Evolutionary conservation across 2,329 filamentous ascomycete genomes (phyloP).

Genomic region (Lanzia echinophila): DNA sequence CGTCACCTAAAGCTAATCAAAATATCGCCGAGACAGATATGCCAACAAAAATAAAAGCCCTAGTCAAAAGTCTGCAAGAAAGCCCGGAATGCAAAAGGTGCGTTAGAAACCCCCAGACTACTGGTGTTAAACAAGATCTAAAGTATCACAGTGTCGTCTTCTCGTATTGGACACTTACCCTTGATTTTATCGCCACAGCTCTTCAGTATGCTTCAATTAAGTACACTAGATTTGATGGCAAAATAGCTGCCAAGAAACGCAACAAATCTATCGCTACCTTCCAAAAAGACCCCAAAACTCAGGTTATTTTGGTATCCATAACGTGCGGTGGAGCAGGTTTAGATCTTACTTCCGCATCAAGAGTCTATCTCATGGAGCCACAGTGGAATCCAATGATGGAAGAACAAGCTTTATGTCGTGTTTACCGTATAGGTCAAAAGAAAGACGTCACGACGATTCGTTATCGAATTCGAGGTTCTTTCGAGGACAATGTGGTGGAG

Average conservation of each 20-base stretch:
- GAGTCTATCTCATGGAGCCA: conserved; percentile 25
- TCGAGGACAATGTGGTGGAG: too few species aligned
- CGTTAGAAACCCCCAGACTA: neutral
- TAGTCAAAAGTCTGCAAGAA: conserved; percentile 11
- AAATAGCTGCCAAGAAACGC: conserved; percentile 37
- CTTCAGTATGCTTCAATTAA: conserved; percentile 32
- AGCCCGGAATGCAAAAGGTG: conserved; percentile 1
- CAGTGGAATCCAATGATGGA: conserved; percentile 30
- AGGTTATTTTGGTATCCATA: conserved; percentile 43
- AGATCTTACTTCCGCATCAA: conserved; percentile 19
- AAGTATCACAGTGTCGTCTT: conserved; percentile 48
- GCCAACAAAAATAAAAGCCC: conserved; percentile 16
- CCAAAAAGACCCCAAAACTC: conserved; percentile 31
- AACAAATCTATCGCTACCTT: conserved; percentile 37
- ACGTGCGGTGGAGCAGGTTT: conserved; percentile 43
- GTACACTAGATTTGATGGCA: conserved; percentile 42
- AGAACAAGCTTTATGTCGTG: conserved; percentile 25
- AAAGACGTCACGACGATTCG: conserved; percentile 21
- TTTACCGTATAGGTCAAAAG: conserved; percentile 23
- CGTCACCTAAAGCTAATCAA: too few species aligned
- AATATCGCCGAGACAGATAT: too few species aligned
- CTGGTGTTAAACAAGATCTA: too few species aligned
- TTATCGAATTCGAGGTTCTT: conserved; percentile 25
- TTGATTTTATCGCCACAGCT: conserved; percentile 39
- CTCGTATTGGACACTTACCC: conserved; percentile 43